Percentiles rank a stretch among this genome's conserved stretches.
These are phyloP conservation scores for Mortierella sp. DNA, from an alignment of 371 early-diverging fungal genomes.

Conservation along the genomic window DNA sequence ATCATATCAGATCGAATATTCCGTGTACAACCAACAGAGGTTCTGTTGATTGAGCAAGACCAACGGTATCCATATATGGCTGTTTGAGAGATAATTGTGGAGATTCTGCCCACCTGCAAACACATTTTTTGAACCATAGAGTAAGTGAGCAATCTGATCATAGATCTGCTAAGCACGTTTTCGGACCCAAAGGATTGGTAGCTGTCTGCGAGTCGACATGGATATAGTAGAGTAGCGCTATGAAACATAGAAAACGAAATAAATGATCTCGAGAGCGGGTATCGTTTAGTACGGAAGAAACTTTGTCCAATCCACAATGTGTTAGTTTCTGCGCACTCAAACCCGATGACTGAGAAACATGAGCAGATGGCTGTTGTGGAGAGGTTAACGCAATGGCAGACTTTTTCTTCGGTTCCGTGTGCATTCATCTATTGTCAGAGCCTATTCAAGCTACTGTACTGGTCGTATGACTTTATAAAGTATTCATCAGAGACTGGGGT, in stretches of 20 bases:
- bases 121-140: background rate
- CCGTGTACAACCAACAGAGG: background rate
- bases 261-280: too few species aligned
- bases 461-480: slow-evolving; percentile 1
- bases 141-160: too few species aligned
- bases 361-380: background rate
- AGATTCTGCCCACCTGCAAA: background rate
- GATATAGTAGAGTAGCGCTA: too few species aligned
- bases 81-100: background rate
- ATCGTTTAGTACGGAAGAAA: too few species aligned
- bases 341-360: background rate
- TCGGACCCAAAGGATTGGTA: too few species aligned
- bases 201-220: too few species aligned
- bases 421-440: background rate
- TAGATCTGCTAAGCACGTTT: too few species aligned
- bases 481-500: background rate
- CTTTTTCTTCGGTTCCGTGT: slow-evolving; percentile 1
- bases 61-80: background rate
- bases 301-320: too few species aligned
- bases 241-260: too few species aligned
- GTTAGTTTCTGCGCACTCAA: too few species aligned
- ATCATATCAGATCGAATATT: background rate
- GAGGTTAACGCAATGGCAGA: background rate
- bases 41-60: background rate
- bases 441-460: background rate